Conservation (phyloP, 306 rosid species). For the Acacia melanoxylon region DNA sequence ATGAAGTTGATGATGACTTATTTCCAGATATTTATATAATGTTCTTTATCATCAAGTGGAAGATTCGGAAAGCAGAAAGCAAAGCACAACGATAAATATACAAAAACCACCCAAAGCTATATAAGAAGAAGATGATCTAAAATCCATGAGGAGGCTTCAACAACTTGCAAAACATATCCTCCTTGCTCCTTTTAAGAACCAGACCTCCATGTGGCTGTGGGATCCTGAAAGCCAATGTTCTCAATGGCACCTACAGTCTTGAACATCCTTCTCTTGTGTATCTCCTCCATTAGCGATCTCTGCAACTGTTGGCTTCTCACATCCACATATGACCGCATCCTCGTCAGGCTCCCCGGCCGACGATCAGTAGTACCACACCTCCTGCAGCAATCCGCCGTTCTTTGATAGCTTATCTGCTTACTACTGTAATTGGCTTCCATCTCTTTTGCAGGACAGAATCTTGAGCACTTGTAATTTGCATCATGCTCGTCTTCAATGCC, state of each 20-base stretch:
- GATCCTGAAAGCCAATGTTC: constrained; percentile 67
- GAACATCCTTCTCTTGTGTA: constrained; percentile 56
- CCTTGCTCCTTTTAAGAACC: neutral
- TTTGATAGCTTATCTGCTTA: constrained; percentile 6
- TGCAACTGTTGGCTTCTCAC: constrained; percentile 59
- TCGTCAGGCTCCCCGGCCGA: constrained; percentile 17
- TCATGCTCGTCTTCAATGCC: constrained; percentile 47
- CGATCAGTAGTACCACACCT: neutral
- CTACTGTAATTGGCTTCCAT: constrained; percentile 22
- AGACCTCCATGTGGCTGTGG: constrained; percentile 18
- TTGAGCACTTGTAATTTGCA: constrained; percentile 41
- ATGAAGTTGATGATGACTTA: neutral
- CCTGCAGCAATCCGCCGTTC: constrained; percentile 2
- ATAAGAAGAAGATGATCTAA: neutral
- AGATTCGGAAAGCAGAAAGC: neutral
- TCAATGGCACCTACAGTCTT: constrained; percentile 67
- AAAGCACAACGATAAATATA: neutral
- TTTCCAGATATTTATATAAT: neutral
- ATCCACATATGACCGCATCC: constrained; percentile 47
- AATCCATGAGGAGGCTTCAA: constrained; percentile 14
- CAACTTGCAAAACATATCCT: neutral
- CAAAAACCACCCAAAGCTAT: neutral
- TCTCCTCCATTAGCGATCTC: constrained; percentile 56
- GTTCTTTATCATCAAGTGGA: neutral
- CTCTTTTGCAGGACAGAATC: constrained; percentile 64